Conservation (phyloP, 306 rosid species). For the Begonia loranthoides region DNA sequence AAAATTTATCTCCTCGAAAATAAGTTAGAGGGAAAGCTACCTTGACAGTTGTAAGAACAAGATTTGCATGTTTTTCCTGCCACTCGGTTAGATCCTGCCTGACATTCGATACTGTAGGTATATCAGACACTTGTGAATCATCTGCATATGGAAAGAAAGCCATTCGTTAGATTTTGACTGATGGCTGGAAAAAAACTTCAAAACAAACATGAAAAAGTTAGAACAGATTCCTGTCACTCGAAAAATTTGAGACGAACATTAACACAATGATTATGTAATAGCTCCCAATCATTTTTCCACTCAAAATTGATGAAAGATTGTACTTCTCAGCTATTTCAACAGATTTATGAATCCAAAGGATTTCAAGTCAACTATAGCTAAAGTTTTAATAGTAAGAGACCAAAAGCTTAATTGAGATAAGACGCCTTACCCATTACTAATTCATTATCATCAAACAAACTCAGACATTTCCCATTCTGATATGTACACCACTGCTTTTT, state of each 20-base stretch:
- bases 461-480: too few relatives aligned
- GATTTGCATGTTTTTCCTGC: slow-evolving; percentile 61
- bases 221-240: too few relatives aligned
- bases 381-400: too few relatives aligned
- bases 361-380: too few relatives aligned
- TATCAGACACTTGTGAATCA: slow-evolving; percentile 33
- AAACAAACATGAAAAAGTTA: too few relatives aligned
- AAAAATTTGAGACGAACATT: neutral
- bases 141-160: slow-evolving; percentile 29
- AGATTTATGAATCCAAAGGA: too few relatives aligned
- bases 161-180: slow-evolving; percentile 6
- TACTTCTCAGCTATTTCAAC: too few relatives aligned
- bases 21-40: slow-evolving; percentile 15
- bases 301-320: too few relatives aligned
- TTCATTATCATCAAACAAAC: too few relatives aligned
- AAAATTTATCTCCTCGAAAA: slow-evolving; percentile 1
- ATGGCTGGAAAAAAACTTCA: neutral
- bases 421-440: too few relatives aligned
- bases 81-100: slow-evolving; percentile 61
- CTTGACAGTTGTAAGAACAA: slow-evolving; percentile 53
- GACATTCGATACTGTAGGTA: slow-evolving; percentile 44
- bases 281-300: neutral
- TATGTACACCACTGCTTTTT: too few relatives aligned
- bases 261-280: neutral
- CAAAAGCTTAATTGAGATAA: too few relatives aligned